phyloP scores from a whole-genome alignment of 352 stramenopile genomes.

The Pythium folliculosum region DNA sequence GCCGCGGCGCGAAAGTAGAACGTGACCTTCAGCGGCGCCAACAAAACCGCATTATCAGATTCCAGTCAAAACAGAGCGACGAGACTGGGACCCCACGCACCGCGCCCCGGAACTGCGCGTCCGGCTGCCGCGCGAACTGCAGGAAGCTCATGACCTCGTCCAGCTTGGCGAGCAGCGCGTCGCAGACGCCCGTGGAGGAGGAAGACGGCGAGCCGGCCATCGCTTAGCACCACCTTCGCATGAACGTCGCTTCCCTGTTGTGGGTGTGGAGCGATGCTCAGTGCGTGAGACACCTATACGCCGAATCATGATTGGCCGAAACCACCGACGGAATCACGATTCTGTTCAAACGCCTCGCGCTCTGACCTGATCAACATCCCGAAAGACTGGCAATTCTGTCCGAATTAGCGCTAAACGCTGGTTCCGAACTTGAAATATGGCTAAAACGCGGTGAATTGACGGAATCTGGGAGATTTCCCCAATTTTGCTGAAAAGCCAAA shows the following conservation, averaged over 20 bases:
- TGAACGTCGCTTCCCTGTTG: slow-evolving; percentile 18
- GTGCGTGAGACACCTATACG: neutral
- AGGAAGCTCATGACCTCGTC: slow-evolving; percentile 88
- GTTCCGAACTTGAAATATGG: too few species aligned
- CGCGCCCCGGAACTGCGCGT: slow-evolving; percentile 54
- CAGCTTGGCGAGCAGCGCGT: slow-evolving; percentile 73
- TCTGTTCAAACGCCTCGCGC: neutral
- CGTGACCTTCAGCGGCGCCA: slow-evolving; percentile 50
- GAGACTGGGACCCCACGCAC: slow-evolving; percentile 34
- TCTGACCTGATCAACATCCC: slow-evolving; percentile 9
- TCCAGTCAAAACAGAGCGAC: neutral
- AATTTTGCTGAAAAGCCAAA: neutral
- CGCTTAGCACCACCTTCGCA: slow-evolving; percentile 16
- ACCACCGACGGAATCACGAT: neutral
- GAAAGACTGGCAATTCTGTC: neutral
- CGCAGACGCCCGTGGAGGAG: slow-evolving; percentile 43
- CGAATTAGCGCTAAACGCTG: neutral
- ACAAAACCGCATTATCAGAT: slow-evolving; percentile 18
- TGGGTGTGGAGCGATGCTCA: neutral
- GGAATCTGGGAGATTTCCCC: too few species aligned
- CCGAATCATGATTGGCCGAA: neutral
- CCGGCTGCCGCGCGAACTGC: slow-evolving; percentile 52
- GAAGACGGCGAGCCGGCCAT: slow-evolving; percentile 22
- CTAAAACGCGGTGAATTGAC: too few species aligned
- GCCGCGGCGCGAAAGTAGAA: slow-evolving; percentile 73